These are phyloP conservation scores for Fusarium ambrosium DNA, from an alignment of 2,329 filamentous ascomycete species.

Conservation along the genomic window DNA sequence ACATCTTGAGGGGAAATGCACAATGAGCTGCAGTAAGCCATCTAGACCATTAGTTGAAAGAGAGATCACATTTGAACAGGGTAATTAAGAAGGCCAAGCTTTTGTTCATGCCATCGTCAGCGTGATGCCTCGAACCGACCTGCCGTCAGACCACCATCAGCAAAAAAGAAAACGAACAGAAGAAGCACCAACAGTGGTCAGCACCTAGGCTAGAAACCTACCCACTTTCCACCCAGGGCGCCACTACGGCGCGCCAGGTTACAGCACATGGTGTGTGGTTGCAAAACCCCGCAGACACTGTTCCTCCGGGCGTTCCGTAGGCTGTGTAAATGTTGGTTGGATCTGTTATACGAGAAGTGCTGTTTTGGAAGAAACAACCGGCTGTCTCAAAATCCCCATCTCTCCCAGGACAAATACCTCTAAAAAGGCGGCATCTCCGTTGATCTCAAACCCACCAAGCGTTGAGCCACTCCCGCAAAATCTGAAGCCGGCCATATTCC, in stretches of 20 bases:
- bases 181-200: background rate
- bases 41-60: background rate
- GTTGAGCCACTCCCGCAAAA: constrained; percentile 13
- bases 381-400: background rate
- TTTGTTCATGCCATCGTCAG: background rate
- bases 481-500: background rate
- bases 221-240: background rate
- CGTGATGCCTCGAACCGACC: background rate
- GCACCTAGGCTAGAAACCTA: background rate
- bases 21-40: background rate
- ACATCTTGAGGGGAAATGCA: background rate
- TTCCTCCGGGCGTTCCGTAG: background rate
- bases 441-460: background rate
- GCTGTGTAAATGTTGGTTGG: background rate
- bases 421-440: constrained; percentile 6
- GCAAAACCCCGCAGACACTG: background rate
- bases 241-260: background rate
- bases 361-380: constrained; percentile 70
- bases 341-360: background rate
- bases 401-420: background rate
- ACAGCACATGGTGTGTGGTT: constrained; percentile 4
- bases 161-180: background rate
- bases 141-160: constrained; percentile 6
- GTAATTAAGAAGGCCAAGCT: background rate
- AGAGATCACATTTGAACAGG: background rate